Percentiles rank a stretch among this genome's conserved stretches.
These are phyloP conservation scores for Puya raimondii DNA, from an alignment of 176 grass and related monocot genomes.

Conservation along the genomic window DNA sequence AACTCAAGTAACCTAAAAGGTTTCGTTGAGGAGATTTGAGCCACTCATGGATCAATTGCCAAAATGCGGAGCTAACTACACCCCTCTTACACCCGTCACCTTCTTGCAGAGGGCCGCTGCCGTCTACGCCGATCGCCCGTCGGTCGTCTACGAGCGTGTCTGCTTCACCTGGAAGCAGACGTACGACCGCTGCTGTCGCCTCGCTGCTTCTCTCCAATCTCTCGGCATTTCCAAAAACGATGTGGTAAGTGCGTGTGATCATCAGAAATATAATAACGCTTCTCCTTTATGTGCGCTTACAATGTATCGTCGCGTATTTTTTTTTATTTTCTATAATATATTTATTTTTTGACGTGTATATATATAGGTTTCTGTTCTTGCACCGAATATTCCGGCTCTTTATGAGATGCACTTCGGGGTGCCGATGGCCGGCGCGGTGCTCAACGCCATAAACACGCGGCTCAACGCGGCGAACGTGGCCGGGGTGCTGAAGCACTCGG, in stretches of 20 bases:
- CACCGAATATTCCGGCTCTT: slow-evolving; percentile 47
- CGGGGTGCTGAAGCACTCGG: slow-evolving; percentile 30
- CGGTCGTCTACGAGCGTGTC: slow-evolving; percentile 26
- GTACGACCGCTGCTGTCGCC: slow-evolving; percentile 34
- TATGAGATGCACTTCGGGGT: slow-evolving; percentile 72
- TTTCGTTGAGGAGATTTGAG: no score
- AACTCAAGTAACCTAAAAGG: no score
- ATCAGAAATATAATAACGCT: neutral
- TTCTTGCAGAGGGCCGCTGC: slow-evolving; percentile 38
- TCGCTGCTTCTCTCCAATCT: slow-evolving; percentile 35
- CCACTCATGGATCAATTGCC: slow-evolving; percentile 29
- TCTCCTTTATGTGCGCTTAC: neutral
- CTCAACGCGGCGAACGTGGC: slow-evolving; percentile 37
- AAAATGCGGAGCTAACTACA: slow-evolving; percentile 34
- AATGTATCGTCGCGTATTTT: neutral
- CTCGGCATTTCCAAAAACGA: slow-evolving; percentile 33
- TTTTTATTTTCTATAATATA: neutral
- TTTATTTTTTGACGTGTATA: neutral
- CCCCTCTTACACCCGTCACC: slow-evolving; percentile 34
- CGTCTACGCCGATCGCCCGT: slow-evolving; percentile 38
- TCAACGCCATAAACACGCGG: slow-evolving; percentile 61
- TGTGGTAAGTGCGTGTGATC: slow-evolving; percentile 34
- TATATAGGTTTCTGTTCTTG: slow-evolving; percentile 44
- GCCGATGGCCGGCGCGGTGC: slow-evolving; percentile 61
- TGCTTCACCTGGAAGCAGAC: slow-evolving; percentile 45